phyloP scores from a whole-genome alignment of 345 rosid genomes.

The Populus ilicifolia region DNA sequence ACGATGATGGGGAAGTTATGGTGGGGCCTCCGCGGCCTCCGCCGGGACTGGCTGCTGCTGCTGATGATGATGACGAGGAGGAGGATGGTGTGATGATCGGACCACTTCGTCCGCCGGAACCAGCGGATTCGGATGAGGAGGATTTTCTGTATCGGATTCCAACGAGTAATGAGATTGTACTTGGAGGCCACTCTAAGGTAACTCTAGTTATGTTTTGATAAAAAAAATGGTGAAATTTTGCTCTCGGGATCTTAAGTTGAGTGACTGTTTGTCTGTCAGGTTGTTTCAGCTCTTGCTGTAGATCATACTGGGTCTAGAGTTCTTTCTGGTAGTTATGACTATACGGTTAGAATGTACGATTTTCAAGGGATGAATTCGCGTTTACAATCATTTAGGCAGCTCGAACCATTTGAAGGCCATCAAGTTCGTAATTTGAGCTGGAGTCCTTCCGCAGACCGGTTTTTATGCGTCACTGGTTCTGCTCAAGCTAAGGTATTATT shows the following conservation, averaged over 20 bases:
- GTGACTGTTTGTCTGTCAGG: slow-evolving; percentile 33
- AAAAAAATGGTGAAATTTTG: not conserved
- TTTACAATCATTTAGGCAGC: slow-evolving; percentile 82
- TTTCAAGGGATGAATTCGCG: slow-evolving; percentile 97
- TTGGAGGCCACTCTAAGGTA: slow-evolving; percentile 88
- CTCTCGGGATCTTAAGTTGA: not conserved
- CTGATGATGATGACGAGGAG: slow-evolving; percentile 4
- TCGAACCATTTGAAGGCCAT: slow-evolving; percentile 92
- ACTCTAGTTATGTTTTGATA: not conserved
- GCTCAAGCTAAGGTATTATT: slow-evolving; percentile 89
- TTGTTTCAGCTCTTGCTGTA: slow-evolving; percentile 80
- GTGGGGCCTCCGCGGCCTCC: slow-evolving; percentile 57
- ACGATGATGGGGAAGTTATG: slow-evolving; percentile 24
- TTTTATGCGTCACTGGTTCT: slow-evolving; percentile 87
- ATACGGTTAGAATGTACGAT: slow-evolving; percentile 82
- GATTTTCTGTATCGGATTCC: slow-evolving; percentile 66
- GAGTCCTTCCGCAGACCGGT: slow-evolving; percentile 88
- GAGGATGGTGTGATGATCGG: slow-evolving; percentile 30
- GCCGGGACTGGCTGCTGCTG: slow-evolving; percentile 17
- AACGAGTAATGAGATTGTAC: slow-evolving; percentile 77
- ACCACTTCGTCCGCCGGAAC: slow-evolving; percentile 24
- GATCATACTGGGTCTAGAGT: slow-evolving; percentile 92
- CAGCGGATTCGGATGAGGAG: slow-evolving; percentile 44
- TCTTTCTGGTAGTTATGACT: slow-evolving; percentile 92
- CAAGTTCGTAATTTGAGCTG: slow-evolving; percentile 93